Percentiles rank a stretch among this genome's conserved stretches.
Evolutionary conservation across 257 asterid genomes (phyloP).

Genomic region (Knoxia roxburghii): DNA sequence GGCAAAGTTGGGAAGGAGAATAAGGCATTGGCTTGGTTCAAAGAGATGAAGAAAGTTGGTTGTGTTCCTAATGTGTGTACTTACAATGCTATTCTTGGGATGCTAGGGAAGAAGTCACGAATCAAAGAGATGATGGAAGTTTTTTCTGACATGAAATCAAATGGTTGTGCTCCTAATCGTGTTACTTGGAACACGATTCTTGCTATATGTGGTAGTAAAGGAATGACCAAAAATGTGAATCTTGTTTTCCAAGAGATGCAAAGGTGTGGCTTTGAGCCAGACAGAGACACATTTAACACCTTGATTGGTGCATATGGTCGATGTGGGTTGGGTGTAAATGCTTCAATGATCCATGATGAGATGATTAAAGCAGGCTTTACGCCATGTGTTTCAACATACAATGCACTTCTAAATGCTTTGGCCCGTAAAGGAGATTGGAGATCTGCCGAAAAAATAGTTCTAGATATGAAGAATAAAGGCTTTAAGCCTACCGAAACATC

Average conservation of each 20-base stretch:
- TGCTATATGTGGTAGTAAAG: slow-evolving; percentile 74
- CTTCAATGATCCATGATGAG: slow-evolving; percentile 65
- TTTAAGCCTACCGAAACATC: slow-evolving; percentile 85
- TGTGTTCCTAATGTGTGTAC: slow-evolving; percentile 94
- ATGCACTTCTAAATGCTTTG: slow-evolving; percentile 80
- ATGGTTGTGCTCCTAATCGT: slow-evolving; percentile 76
- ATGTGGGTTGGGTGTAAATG: slow-evolving; percentile 67
- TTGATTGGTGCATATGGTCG: slow-evolving; percentile 87
- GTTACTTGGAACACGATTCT: slow-evolving; percentile 95
- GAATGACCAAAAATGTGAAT: slow-evolving; percentile 72
- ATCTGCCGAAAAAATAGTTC: slow-evolving; percentile 58
- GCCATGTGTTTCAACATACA: slow-evolving; percentile 76
- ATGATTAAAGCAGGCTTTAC: slow-evolving; percentile 81
- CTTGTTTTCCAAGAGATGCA: slow-evolving; percentile 78
- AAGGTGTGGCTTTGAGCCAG: slow-evolving; percentile 86
- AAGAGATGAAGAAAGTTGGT: slow-evolving; percentile 73
- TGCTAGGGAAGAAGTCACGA: slow-evolving; percentile 85
- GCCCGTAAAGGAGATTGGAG: slow-evolving; percentile 84
- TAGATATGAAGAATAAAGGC: slow-evolving; percentile 71
- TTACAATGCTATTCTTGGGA: slow-evolving; percentile 79
- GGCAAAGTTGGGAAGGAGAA: slow-evolving; percentile 81
- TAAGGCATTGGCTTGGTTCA: slow-evolving; percentile 61
- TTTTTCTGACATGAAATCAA: slow-evolving; percentile 65
- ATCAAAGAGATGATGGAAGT: slow-evolving; percentile 82
- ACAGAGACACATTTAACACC: slow-evolving; percentile 80